Evolutionary conservation across 257 asterid species (phyloP).

Genomic region (Solanum habrochaites): DNA sequence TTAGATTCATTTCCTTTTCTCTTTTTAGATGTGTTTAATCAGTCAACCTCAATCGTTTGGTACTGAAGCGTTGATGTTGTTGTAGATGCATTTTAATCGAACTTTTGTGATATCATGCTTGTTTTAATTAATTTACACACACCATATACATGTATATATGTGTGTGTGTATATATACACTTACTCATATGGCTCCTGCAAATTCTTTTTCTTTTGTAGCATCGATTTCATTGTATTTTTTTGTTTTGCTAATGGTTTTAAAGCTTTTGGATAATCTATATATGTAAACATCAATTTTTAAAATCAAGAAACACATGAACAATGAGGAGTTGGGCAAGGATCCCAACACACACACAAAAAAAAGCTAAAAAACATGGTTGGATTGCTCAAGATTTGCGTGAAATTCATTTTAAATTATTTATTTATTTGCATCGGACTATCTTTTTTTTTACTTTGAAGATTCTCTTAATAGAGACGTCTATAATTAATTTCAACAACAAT

Average conservation of each 20-base stretch:
- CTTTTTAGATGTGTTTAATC: neutral
- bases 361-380: neutral
- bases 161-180: neutral
- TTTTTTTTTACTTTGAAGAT: neutral
- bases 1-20: neutral
- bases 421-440: neutral
- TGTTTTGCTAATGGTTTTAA: neutral
- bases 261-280: neutral
- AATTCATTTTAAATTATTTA: neutral
- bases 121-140: neutral
- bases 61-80: neutral
- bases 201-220: neutral
- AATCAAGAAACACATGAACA: neutral
- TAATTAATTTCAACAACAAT: neutral
- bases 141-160: neutral
- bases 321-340: neutral
- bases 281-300: neutral
- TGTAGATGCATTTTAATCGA: neutral
- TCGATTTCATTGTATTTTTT: neutral
- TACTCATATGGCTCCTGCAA: neutral
- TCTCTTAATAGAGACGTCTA: neutral
- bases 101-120: neutral
- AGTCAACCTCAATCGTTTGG: neutral
- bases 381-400: neutral
- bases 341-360: neutral